Conservation (phyloP, 2,329 filamentous ascomycete species). For the Ceratocystis lukuohia region DNA sequence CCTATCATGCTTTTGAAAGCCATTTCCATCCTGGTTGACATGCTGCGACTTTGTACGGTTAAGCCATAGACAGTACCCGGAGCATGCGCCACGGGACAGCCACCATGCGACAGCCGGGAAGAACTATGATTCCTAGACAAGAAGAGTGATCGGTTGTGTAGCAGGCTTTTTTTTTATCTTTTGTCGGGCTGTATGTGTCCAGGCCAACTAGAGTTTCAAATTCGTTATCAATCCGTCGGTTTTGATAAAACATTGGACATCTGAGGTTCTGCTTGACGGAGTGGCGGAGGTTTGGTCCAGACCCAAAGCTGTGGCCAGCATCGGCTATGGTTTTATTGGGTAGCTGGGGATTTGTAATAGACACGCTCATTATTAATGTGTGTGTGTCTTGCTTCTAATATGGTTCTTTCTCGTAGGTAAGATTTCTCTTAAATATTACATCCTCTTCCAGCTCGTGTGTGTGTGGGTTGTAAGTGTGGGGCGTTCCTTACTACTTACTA, state of each 20-base stretch:
- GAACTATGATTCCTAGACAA: not conserved
- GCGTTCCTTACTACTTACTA: too few relatives aligned
- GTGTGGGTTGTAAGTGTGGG: too few relatives aligned
- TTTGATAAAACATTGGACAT: not conserved
- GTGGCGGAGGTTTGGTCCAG: not conserved
- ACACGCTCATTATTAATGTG: not conserved
- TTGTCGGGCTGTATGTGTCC: too few relatives aligned
- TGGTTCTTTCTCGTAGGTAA: not conserved
- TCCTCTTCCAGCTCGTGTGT: not conserved
- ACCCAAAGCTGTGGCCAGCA: not conserved
- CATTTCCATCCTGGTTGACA: not conserved
- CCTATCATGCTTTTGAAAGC: not conserved
- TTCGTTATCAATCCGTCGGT: not conserved
- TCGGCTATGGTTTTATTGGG: not conserved
- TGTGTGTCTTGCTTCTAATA: not conserved
- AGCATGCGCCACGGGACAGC: not conserved
- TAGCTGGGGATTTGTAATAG: not conserved
- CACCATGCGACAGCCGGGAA: not conserved
- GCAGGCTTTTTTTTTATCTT: not conserved
- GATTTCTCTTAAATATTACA: not conserved
- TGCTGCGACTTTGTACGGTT: not conserved
- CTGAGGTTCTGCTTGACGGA: not conserved
- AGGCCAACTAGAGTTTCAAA: not conserved
- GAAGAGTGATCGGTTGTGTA: not conserved
- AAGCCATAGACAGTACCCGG: not conserved